Percentiles rank a stretch among this genome's conserved stretches.
Conservation (phyloP, 2,329 filamentous ascomycete genomes). For the Hypoxylon sp. region DNA sequence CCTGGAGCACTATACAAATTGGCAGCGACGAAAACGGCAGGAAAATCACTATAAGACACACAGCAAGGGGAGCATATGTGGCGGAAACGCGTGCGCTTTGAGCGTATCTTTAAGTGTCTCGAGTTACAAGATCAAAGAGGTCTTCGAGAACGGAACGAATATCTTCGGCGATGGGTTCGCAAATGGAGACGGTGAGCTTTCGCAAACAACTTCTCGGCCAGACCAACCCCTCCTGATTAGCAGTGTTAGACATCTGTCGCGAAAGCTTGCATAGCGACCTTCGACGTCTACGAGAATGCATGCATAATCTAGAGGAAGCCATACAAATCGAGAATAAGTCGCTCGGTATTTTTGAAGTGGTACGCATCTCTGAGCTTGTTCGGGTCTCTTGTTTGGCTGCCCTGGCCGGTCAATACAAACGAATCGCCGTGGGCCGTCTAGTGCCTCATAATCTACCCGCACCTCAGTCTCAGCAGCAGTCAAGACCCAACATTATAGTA, state of each 20-base stretch:
- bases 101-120: conserved; percentile 49
- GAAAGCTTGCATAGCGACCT: conserved; percentile 43
- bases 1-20: conserved; percentile 48
- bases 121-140: conserved; percentile 44
- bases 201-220: neutral
- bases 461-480: conserved; percentile 20
- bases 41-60: conserved; percentile 47
- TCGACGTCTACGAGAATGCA: conserved; percentile 42
- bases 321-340: conserved; percentile 31
- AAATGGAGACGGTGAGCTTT: conserved; percentile 48
- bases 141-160: conserved; percentile 46
- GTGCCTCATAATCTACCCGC: conserved; percentile 41
- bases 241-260: conserved; percentile 42
- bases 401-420: conserved; percentile 49
- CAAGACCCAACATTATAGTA: conserved; percentile 25
- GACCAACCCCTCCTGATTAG: conserved; percentile 6
- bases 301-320: conserved; percentile 42
- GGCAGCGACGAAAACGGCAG: conserved; percentile 47
- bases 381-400: conserved; percentile 46
- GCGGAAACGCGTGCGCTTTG: conserved; percentile 45
- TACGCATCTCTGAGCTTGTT: conserved; percentile 48
- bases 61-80: conserved; percentile 7
- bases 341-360: conserved; percentile 47
- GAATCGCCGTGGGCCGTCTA: conserved; percentile 44
- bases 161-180: conserved; percentile 49